Percentiles rank a stretch among this genome's conserved stretches.
These are phyloP conservation scores for Boletus eberwhitei DNA, from an alignment of 768 basidiomycete genomes.

Conservation along the genomic window DNA sequence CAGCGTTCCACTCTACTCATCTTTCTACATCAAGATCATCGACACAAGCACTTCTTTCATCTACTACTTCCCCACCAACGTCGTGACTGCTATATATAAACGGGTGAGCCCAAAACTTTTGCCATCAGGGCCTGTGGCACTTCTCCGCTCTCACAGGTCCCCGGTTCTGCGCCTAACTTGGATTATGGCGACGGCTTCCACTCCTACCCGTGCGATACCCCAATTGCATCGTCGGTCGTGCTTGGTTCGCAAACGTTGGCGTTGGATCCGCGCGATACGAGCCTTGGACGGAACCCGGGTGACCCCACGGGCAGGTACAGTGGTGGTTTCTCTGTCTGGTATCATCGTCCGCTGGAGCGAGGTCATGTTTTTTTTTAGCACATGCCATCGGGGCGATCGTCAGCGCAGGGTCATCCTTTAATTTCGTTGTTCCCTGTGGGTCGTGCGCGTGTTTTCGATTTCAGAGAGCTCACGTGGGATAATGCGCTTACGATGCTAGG, in stretches of 20 bases:
- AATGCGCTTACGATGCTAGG: slow-evolving; percentile 28
- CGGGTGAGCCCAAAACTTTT: slow-evolving; percentile 28
- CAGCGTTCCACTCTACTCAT: not conserved
- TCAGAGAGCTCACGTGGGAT: not conserved
- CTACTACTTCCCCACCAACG: slow-evolving; percentile 47
- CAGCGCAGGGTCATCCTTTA: slow-evolving; percentile 24
- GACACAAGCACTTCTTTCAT: slow-evolving; percentile 69
- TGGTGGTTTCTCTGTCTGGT: not conserved
- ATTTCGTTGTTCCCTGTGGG: slow-evolving; percentile 20
- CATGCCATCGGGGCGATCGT: slow-evolving; percentile 58
- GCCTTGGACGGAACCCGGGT: slow-evolving; percentile 41
- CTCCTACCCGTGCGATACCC: slow-evolving; percentile 48
- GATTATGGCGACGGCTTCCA: slow-evolving; percentile 51
- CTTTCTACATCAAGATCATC: slow-evolving; percentile 43
- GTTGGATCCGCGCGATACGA: slow-evolving; percentile 51
- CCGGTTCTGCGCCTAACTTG: slow-evolving; percentile 38
- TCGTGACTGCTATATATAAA: slow-evolving; percentile 46
- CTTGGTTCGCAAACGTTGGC: slow-evolving; percentile 42
- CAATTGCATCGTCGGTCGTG: slow-evolving; percentile 37
- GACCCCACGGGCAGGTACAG: slow-evolving; percentile 31
- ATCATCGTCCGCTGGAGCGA: not conserved
- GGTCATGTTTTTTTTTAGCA: slow-evolving; percentile 27
- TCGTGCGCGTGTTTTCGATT: not conserved
- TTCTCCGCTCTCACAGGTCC: slow-evolving; percentile 39
- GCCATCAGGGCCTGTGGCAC: not conserved